These are phyloP conservation scores for Sistotremastrum suecicum DNA, from an alignment of 768 basidiomycete genomes.

Conservation along the genomic window DNA sequence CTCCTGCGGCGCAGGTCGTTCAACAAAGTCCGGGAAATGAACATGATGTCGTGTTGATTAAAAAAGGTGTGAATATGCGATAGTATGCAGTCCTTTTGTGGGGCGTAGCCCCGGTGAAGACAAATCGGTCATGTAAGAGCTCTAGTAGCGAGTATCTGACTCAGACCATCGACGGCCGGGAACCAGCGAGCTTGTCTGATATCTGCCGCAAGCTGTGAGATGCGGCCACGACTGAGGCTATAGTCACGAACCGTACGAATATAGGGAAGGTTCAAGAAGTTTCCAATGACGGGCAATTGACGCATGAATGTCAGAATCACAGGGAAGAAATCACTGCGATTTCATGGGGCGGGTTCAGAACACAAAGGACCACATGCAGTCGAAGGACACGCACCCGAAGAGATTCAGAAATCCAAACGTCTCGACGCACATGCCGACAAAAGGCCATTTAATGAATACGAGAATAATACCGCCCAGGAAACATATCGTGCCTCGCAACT, in stretches of 20 bases:
- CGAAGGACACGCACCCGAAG: constrained; percentile 63
- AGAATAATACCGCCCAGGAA: constrained; percentile 85
- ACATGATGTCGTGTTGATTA: no score
- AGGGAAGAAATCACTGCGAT: constrained; percentile 89
- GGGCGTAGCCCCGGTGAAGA: no score
- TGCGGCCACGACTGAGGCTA: not conserved
- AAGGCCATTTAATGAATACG: constrained; percentile 92
- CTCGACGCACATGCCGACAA: constrained; percentile 85
- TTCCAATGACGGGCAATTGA: constrained; percentile 87
- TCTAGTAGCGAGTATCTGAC: no score
- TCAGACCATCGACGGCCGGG: constrained; percentile 60
- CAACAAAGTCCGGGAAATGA: no score
- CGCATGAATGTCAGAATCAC: constrained; percentile 94
- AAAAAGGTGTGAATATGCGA: no score
- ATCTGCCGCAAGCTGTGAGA: constrained; percentile 27
- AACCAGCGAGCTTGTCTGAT: constrained; percentile 69
- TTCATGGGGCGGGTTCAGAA: not conserved
- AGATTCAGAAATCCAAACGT: constrained; percentile 95
- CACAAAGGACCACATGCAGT: not conserved
- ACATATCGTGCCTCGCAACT: constrained; percentile 78
- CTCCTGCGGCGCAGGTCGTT: no score
- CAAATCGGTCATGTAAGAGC: no score
- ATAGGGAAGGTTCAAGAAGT: constrained; percentile 73
- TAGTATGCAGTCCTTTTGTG: no score
- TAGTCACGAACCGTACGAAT: constrained; percentile 57